These are phyloP conservation scores for Xylaria sp. DNA, from an alignment of 2,329 filamentous ascomycete species.

Conservation along the genomic window DNA sequence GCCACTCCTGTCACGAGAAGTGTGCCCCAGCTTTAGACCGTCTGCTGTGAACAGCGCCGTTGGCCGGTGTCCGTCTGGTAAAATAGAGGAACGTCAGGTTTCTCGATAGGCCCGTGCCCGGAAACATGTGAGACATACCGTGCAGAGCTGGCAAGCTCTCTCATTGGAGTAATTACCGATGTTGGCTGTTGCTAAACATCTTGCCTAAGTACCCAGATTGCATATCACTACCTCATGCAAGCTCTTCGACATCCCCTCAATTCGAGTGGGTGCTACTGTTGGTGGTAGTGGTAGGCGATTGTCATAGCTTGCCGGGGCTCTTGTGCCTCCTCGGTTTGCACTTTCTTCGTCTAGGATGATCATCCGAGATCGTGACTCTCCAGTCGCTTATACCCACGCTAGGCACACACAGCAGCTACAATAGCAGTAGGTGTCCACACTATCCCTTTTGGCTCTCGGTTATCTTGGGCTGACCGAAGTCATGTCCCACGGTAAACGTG, in stretches of 20 bases:
- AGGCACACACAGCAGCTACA: not conserved
- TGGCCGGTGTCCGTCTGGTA: constrained; percentile 21
- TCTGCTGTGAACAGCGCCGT: constrained; percentile 6
- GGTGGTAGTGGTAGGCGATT: constrained; percentile 2
- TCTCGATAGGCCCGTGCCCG: not conserved
- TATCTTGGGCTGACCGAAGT: constrained; percentile 6
- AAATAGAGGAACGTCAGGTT: constrained; percentile 10
- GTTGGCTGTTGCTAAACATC: constrained; percentile 22
- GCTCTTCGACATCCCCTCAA: constrained; percentile 11
- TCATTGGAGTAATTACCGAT: constrained; percentile 24
- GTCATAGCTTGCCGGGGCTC: constrained; percentile 7
- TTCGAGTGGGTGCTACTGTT: constrained; percentile 5
- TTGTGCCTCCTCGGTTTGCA: constrained; percentile 4
- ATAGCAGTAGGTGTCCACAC: constrained; percentile 13
- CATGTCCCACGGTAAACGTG: constrained; percentile 9
- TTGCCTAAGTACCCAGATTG: constrained; percentile 25
- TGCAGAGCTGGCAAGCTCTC: constrained; percentile 16
- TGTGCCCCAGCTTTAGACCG: not conserved
- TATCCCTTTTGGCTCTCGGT: constrained; percentile 19
- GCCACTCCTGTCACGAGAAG: constrained; percentile 10
- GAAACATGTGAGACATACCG: constrained; percentile 13
- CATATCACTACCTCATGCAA: constrained; percentile 12
- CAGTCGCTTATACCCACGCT: constrained; percentile 20
- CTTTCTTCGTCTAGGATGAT: constrained; percentile 8
- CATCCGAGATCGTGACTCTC: constrained; percentile 7